Evolutionary conservation across 345 rosid genomes (phyloP), one percentile per base, ranked within the genome.

Genomic region (Combretum micranthum): DNA sequence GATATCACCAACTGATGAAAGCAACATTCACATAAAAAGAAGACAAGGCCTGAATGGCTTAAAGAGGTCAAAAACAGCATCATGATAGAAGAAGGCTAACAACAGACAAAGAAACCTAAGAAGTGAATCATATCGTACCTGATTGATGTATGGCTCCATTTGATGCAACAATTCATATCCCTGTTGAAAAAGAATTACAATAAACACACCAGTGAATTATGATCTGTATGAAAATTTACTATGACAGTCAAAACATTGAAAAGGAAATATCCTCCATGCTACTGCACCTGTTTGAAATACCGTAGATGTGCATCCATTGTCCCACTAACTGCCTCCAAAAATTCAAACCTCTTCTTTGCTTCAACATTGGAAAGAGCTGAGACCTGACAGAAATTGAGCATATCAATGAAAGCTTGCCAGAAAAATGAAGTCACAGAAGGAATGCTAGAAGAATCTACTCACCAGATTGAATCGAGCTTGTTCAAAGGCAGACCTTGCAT

Each of bases 281-380:
- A 64, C n/a, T 50, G 20, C 68, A 83, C 99, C 75, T 93, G 97
- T 75, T 89, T 93, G 67, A 89, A 93, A 79, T 93, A 89, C 52
- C 95, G 88, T 71, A 93, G 97, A 78, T 89, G 99, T 4, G 99
- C 99, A 79, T 93, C 99, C 99, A 93, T 93, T 0, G 99, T 93
- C 48, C 99, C 99, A 54, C 97, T 89, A 61, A 93, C 96, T 61
- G 99, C 96, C 81, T 93, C 99, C 64, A 89, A 69, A 70, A 93
- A 93, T 70, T 93, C 96, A 72, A 89, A 93, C 78, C 96, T 87
- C 66, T 89, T 93, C 59, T 93, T 93, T 42, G 97, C 94, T 82
- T 93, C 99, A 42, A 93, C 97, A 79, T 78, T 87, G 22, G 99
- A 89, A 73, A 89, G 80, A 51, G 97, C 83, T 65, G 94, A 86